Evolutionary conservation across 1,139 yeast species (phyloP), one percentile per base, ranked within the genome.

Genomic region (Nakaseomyces delphensis): DNA sequence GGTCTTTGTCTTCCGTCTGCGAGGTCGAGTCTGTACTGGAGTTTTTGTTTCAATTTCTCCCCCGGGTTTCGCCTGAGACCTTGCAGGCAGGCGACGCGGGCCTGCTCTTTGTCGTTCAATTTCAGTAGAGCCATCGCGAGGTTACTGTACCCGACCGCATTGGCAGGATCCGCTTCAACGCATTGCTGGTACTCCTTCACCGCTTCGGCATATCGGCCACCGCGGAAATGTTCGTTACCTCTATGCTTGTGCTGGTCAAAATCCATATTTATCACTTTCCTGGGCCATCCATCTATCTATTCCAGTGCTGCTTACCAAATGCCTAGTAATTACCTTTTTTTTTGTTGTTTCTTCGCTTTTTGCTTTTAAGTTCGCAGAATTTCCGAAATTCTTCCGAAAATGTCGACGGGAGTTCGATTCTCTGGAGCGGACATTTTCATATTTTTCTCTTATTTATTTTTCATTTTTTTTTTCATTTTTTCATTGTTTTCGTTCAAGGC

Each of bases 121-220:
- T 80, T 77, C 42, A 83, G 61, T 51, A 77, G 72, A 23, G 87
- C 75, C 59, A 84, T 80, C 2, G 96, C 93, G 43, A 89, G 67
- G 60, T 89, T 89, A 11, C 95, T 79, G 59, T 74, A 82, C 4
- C 85, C 67, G 4, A 82, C 72, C 0, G 95, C 72, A 53, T 80
- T 78, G 3, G 55, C 44, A 0, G 77, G 71, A 47, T 78, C 81
- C 36, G 74, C 45, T 8, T 65, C 67, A 32, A 84, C 70, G 3
- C 95, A 94, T 48, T 75, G 74, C 3, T 81, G 65, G 60, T 89
- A 89, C 3, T 72, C 63, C 30, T 68, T 63, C 7, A 77, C 74
- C 1, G 96, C 95, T 37, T 68, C 67, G 3, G 58, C 60, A 54
- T 65, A 82, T 39, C 79, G 67, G 16, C 75, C 71, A 1, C 60